These are phyloP conservation scores for Aegle marmelos DNA, from an alignment of 345 rosid species.

Conservation along the genomic window DNA sequence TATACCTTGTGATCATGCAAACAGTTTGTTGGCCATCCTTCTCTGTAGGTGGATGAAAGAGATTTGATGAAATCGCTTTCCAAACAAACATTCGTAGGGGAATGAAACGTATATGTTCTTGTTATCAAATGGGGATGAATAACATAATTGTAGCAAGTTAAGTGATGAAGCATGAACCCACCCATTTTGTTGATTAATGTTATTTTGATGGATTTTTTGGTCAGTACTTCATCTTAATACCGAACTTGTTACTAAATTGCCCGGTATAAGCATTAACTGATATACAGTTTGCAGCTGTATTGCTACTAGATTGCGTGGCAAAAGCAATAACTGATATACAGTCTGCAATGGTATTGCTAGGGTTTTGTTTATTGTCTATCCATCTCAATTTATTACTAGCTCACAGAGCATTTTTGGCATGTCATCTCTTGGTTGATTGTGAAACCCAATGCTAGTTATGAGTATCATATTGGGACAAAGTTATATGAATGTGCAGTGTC, in stretches of 20 bases:
- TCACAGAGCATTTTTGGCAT: not conserved
- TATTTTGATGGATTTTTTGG: constrained; percentile 6
- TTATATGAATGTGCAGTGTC: not conserved
- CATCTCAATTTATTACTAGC: not conserved
- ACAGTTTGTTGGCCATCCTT: constrained; percentile 16
- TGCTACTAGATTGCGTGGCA: too few relatives aligned
- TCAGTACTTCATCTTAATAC: not conserved
- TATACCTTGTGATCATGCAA: constrained; percentile 10
- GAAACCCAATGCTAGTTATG: not conserved
- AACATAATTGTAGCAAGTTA: constrained; percentile 11
- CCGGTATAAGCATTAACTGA: not conserved
- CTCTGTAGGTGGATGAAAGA: constrained; percentile 17
- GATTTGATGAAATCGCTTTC: constrained; percentile 28
- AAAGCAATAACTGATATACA: too few relatives aligned
- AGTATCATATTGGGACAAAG: not conserved
- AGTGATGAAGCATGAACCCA: constrained; percentile 5
- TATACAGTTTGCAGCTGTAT: too few relatives aligned
- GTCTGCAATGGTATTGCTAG: not conserved
- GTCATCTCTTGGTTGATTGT: not conserved
- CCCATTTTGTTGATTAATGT: not conserved
- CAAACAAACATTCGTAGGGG: constrained; percentile 16
- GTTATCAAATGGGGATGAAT: not conserved
- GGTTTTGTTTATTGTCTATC: not conserved
- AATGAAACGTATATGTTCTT: constrained; percentile 6
- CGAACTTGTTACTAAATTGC: not conserved